Percentiles rank a stretch among this genome's conserved stretches.
phyloP scores from a whole-genome alignment of 208 protist genomes.

The Leishmania guyanensis region DNA sequence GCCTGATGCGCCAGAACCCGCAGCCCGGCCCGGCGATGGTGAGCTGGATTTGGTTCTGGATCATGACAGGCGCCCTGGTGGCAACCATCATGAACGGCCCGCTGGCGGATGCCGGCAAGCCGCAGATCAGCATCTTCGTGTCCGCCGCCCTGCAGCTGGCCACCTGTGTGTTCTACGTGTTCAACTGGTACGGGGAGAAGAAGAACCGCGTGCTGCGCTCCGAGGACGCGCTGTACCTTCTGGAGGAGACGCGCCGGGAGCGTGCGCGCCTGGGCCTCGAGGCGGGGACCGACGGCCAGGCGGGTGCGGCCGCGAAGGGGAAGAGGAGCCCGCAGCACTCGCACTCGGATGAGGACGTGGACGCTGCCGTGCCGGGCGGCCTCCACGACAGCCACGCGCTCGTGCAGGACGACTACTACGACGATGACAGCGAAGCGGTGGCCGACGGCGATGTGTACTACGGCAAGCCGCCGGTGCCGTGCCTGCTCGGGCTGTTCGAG shows the following conservation, averaged over 20 bases:
- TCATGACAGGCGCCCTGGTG: slow-evolving; percentile 51
- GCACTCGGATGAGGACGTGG: slow-evolving; percentile 4
- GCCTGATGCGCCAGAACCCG: slow-evolving; percentile 57
- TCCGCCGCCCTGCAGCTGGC: slow-evolving; percentile 61
- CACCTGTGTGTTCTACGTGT: slow-evolving; percentile 49
- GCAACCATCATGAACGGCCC: slow-evolving; percentile 53
- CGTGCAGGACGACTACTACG: slow-evolving; percentile 7
- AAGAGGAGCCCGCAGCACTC: slow-evolving; percentile 18
- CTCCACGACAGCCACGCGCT: background rate
- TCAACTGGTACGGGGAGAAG: slow-evolving; percentile 76
- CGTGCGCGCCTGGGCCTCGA: slow-evolving; percentile 24
- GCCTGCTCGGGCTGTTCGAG: slow-evolving; percentile 50
- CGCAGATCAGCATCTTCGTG: slow-evolving; percentile 56
- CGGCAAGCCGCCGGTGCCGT: slow-evolving; percentile 20
- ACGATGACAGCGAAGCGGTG: slow-evolving; percentile 1
- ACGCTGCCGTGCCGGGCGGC: slow-evolving; percentile 1
- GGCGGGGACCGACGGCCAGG: background rate
- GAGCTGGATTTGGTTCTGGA: slow-evolving; percentile 68
- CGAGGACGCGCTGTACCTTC: slow-evolving; percentile 41
- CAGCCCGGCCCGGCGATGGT: slow-evolving; percentile 52
- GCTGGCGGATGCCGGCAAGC: slow-evolving; percentile 48
- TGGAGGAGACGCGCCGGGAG: slow-evolving; percentile 34
- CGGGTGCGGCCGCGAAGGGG: background rate
- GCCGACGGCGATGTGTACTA: slow-evolving; percentile 17
- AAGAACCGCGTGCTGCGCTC: slow-evolving; percentile 52